phyloP scores from a whole-genome alignment of 1,284 basidiomycete species.

The Sanghuangporus baumii region DNA sequence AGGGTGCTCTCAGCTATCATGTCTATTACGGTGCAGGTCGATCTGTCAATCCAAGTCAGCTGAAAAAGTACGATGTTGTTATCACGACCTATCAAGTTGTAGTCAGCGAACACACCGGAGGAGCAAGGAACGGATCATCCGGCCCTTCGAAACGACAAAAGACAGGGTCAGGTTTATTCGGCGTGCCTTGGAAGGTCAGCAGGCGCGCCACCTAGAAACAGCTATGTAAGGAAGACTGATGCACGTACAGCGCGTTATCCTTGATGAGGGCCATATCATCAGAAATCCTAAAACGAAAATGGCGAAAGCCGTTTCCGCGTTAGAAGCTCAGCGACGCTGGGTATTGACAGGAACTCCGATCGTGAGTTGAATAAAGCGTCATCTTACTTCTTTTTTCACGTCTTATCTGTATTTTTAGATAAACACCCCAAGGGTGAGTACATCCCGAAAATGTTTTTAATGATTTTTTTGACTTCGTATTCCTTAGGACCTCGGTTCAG shows the following conservation, averaged over 20 bases:
- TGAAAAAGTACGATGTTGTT: slow-evolving; percentile 74
- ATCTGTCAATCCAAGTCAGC: slow-evolving; percentile 49
- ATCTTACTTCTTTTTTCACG: slow-evolving; percentile 5
- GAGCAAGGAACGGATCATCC: not conserved
- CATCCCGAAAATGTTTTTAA: not conserved
- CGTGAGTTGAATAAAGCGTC: slow-evolving; percentile 37
- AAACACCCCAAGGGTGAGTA: slow-evolving; percentile 63
- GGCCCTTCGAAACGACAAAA: slow-evolving; percentile 25
- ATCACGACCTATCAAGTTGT: slow-evolving; percentile 85
- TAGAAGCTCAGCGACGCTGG: slow-evolving; percentile 77
- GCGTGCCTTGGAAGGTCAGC: slow-evolving; percentile 73
- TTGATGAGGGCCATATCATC: slow-evolving; percentile 86
- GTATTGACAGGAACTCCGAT: slow-evolving; percentile 84
- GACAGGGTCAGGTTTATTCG: slow-evolving; percentile 43
- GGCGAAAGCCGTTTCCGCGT: slow-evolving; percentile 61
- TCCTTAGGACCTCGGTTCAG: slow-evolving; percentile 73
- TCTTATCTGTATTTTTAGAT: slow-evolving; percentile 42
- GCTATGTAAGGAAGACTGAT: not conserved
- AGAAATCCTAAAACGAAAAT: slow-evolving; percentile 84
- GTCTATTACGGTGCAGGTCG: slow-evolving; percentile 68
- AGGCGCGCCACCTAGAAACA: not conserved
- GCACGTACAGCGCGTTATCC: slow-evolving; percentile 56
- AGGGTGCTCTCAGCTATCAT: slow-evolving; percentile 49
- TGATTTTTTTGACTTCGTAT: not conserved
- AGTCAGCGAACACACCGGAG: slow-evolving; percentile 40